Base-by-base conservation (phyloP, 495 filamentous ascomycete species). In the Immersiella caudata region DNA sequence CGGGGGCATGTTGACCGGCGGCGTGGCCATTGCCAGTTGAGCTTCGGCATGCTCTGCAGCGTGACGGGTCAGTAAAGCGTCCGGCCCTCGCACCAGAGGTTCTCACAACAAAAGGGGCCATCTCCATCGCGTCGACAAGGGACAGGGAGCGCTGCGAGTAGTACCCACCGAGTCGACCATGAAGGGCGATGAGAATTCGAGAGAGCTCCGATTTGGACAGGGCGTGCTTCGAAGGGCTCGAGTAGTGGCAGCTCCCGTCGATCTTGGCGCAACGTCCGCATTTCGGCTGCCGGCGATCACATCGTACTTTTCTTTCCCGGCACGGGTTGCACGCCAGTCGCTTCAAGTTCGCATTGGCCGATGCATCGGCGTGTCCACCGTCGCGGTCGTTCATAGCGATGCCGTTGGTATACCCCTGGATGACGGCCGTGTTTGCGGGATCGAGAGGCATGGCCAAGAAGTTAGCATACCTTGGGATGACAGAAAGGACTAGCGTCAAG, bases 301-400 rank as follows among this genome's bases (percentile, higher is more conserved):
- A 80, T 58, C 70, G 76, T 20, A 80, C 60, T 56, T 80, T 80
- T 11, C 78, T 75, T 11, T 73, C 72, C 22, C 77, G 72, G 64
- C 78, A 80, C 33, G 74, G 25, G 29, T 60, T 22, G n/a, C 57
- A 60, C 12, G 57, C 29, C 2, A 69, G 22, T 68, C 68, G 68
- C 29, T 33, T 33, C 29, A 33, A 8, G 29, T 54, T 54, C 20
- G 51, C 51, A 54, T 54, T 8, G 51, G 51, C 20, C 6, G 51
- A 54, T 54, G 51, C 24, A 6, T 54, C 51, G 51, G 51, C 51
- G 6, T 54, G 51, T 33, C 29, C 29, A 24, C 18, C 18, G 16
- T 54, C 51, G 51, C 51, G 20, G 51, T 54, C 51, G 51, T 24
- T 54, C 24, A 24, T 54, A 20, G 51, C 20, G 9, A 8, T 24